Evolutionary conservation across 805 yeast species (phyloP), one percentile per base, ranked within the genome.

Genomic region (Ascoidea tarda): DNA sequence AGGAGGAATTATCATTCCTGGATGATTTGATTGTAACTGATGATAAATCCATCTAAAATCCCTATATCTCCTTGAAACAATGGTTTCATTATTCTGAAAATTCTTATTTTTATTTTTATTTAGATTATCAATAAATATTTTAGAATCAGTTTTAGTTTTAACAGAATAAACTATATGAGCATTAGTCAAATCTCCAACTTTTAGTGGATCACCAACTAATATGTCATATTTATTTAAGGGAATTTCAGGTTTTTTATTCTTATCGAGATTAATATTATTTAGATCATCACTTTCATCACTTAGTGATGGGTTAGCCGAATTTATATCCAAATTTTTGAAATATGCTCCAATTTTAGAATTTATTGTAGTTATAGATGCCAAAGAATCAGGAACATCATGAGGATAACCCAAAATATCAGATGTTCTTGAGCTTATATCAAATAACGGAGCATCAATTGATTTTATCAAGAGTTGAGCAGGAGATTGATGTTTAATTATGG

Each of bases 41-140:
- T 87, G 87, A 65, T 89, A 91, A 10, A 93, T 72, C 98, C 98
- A 91, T 55, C 96, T 71, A 67, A 93, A 91, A 66, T 93, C 99
- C 51, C 82, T 79, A 66, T 91, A 93, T 58, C 99, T 76, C 63
- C 99, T 74, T 5, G 87, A 77, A 0, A 90, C 97, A 8, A 73
- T 68, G 0, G 74, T 68, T 49, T 76, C 80, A 6, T 68, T 62
- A n/a, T 63, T 56, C 21, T 63, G 59, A 49, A 69, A 10, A 38
- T 38, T 38, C 14, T 8, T 38, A 10, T 38, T 8, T 10, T 14
- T 38, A 38, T 38, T 38, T 10, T 14, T 38, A 62, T 32, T 58
- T 46, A 49, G 66, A 59, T 47, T 62, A 53, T 52, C 61, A 53
- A 56, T 58, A 12, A 70, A 56, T 4, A 69, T 59, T 0, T 67